Base-by-base conservation (phyloP, 129 eudicot genomes). In the Arctium minus region DNA sequence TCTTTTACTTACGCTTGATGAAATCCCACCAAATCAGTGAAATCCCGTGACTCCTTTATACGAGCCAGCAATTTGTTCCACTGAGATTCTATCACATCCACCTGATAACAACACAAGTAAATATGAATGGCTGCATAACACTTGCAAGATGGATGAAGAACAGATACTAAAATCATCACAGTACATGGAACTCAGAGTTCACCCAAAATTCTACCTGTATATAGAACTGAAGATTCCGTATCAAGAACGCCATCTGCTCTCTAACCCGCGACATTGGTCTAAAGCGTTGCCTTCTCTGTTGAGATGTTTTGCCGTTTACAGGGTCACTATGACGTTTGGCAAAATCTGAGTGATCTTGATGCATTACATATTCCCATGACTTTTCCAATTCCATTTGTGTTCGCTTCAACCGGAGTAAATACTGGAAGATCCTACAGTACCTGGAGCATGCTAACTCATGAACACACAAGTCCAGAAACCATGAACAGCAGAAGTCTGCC, bases 221-320 rank as follows among this genome's bases (percentile, higher is more conserved):
- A 78, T 96, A 96, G 39, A 96, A 96, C 69, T 96, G 97, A 72
- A 96, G 97, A 85, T 93, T 96, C 70, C 98, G 85, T 74, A 96
- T 96, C 87, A 93, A 87, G 88, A 93, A 96, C 75, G 92, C 97
- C 99, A 93, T 96, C 44, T 93, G 99, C 81, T 96, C 99, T 89
- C 99, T 93, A 79, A 93, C 92, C 83, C 90, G 88, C 94, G 97
- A 91, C 97, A 96, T 89, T 56, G 98, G 97, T 86, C 92, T 92
- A 78, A 86, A 87, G 64, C 88, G 91, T 71, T 96, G 94, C 40
- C 97, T 79, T 46, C 77, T 86, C 73, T 90, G 94, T 81, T 88
- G 93, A 81, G 92, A 89, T 67, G 79, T 65, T 73, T 79, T 65
- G 31, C 15, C 56, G 29, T 79, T 67, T 79, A 83, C 85, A 33